These are phyloP conservation scores for Ogataea pilisensis DNA, from an alignment of 805 yeast genomes.

Conservation along the genomic window DNA sequence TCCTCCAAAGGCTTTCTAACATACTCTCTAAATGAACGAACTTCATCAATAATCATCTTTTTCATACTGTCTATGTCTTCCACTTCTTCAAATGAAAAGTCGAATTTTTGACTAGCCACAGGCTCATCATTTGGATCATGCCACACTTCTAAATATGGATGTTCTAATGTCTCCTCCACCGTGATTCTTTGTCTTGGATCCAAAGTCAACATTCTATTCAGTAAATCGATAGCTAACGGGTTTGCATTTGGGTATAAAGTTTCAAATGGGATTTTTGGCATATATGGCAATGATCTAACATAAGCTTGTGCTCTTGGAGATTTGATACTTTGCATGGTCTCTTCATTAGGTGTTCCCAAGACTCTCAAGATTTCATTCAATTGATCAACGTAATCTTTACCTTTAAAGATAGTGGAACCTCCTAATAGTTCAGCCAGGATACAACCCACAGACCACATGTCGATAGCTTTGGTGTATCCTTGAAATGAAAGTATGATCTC, in stretches of 20 bases:
- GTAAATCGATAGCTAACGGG: constrained; percentile 78
- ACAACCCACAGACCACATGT: constrained; percentile 98
- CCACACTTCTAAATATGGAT: constrained; percentile 86
- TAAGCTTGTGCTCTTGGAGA: constrained; percentile 89
- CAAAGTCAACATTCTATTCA: constrained; percentile 75
- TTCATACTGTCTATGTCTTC: constrained; percentile 76
- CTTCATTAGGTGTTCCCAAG: constrained; percentile 87
- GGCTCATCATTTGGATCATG: constrained; percentile 94
- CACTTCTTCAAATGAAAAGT: constrained; percentile 80
- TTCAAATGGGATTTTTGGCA: constrained; percentile 71
- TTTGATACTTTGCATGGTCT: constrained; percentile 65
- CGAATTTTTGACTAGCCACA: constrained; percentile 73
- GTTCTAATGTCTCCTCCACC: constrained; percentile 83
- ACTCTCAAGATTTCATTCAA: constrained; percentile 80
- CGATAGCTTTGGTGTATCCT: constrained; percentile 93
- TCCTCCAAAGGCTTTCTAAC: constrained; percentile 72
- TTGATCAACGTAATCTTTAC: constrained; percentile 95
- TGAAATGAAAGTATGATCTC: constrained; percentile 95
- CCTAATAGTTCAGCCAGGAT: constrained; percentile 91
- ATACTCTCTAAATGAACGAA: constrained; percentile 68
- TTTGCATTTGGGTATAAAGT: constrained; percentile 79
- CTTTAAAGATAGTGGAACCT: constrained; percentile 88
- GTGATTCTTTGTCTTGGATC: constrained; percentile 83
- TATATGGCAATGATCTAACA: constrained; percentile 78
- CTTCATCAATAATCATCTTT: constrained; percentile 76